These are phyloP conservation scores for Neonectria magnoliae DNA, from an alignment of 2,329 filamentous ascomycete species.

Conservation along the genomic window DNA sequence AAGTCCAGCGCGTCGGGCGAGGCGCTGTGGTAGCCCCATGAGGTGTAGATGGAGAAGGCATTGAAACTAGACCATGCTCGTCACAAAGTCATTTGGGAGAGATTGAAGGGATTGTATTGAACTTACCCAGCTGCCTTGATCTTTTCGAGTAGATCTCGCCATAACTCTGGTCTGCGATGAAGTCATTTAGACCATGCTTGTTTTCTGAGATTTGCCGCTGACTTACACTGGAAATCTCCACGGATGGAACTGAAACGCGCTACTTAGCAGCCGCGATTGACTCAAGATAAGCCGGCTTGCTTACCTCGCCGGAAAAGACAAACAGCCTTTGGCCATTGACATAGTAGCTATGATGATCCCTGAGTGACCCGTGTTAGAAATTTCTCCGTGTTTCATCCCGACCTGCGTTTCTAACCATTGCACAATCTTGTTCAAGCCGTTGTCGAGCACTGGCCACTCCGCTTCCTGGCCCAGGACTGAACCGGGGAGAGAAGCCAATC, in stretches of 20 bases:
- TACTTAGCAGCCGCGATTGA: background rate
- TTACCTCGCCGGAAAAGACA: conserved; percentile 54
- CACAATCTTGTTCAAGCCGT: conserved; percentile 47
- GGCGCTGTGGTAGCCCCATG: conserved; percentile 54
- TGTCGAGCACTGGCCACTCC: conserved; percentile 44
- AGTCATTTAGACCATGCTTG: background rate
- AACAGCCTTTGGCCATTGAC: conserved; percentile 54
- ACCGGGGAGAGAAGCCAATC: background rate
- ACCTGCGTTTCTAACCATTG: conserved; percentile 40
- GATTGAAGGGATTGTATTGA: background rate
- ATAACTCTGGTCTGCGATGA: conserved; percentile 45
- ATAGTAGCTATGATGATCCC: conserved; percentile 55
- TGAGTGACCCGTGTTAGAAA: conserved; percentile 19
- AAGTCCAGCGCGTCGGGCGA: conserved; percentile 45
- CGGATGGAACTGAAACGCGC: conserved; percentile 50
- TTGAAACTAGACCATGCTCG: conserved; percentile 48
- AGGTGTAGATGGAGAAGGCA: conserved; percentile 54
- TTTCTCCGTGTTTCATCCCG: too few relatives aligned
- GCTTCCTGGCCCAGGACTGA: conserved; percentile 1
- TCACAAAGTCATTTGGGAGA: background rate
- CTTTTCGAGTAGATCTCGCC: conserved; percentile 55
- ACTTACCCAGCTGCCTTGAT: conserved; percentile 53
- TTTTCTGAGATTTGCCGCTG: background rate
- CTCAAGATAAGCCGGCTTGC: background rate
- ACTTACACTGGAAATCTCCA: conserved; percentile 55